A percentile compares a stretch with the other conserved stretches of the same genome.
Evolutionary conservation across 495 filamentous ascomycete species (phyloP).

Genomic region (Glarea lozoyensis): DNA sequence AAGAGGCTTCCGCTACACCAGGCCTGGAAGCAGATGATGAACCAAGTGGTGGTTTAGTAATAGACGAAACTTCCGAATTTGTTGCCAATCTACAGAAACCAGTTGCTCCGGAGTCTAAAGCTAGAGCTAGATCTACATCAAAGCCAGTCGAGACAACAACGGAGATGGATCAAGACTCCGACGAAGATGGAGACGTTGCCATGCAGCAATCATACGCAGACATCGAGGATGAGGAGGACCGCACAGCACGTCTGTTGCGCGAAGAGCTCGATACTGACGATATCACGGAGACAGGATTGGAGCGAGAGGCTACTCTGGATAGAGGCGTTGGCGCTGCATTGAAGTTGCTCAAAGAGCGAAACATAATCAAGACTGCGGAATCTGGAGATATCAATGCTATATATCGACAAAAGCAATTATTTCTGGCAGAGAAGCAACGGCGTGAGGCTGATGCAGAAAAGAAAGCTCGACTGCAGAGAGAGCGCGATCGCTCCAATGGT

Average conservation of each 20-base stretch:
- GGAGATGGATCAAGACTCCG: slow-evolving; percentile 40
- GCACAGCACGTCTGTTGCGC: slow-evolving; percentile 38
- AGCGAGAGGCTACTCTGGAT: slow-evolving; percentile 71
- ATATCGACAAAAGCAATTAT: slow-evolving; percentile 67
- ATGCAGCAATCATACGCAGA: slow-evolving; percentile 53
- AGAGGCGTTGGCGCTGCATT: slow-evolving; percentile 76
- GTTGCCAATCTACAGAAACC: slow-evolving; percentile 72
- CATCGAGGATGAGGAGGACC: slow-evolving; percentile 46
- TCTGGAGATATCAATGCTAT: slow-evolving; percentile 56
- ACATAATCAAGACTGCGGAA: slow-evolving; percentile 58
- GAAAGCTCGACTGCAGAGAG: slow-evolving; percentile 72
- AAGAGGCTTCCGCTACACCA: slow-evolving; percentile 53
- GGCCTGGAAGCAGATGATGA: slow-evolving; percentile 35
- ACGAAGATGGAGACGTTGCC: slow-evolving; percentile 50
- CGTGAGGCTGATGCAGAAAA: slow-evolving; percentile 69
- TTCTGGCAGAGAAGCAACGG: slow-evolving; percentile 67
- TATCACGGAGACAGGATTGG: slow-evolving; percentile 65
- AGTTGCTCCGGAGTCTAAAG: slow-evolving; percentile 51
- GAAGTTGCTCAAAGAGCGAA: slow-evolving; percentile 71
- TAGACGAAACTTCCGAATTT: slow-evolving; percentile 94
- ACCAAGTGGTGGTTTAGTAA: slow-evolving; percentile 67
- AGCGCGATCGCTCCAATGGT: slow-evolving; percentile 74
- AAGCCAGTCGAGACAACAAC: slow-evolving; percentile 28
- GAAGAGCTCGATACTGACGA: slow-evolving; percentile 40
- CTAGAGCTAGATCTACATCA: slow-evolving; percentile 31